Evolutionary conservation across 139 green algal species (phyloP).

Genomic region (Raphidocelis subcapitata): DNA sequence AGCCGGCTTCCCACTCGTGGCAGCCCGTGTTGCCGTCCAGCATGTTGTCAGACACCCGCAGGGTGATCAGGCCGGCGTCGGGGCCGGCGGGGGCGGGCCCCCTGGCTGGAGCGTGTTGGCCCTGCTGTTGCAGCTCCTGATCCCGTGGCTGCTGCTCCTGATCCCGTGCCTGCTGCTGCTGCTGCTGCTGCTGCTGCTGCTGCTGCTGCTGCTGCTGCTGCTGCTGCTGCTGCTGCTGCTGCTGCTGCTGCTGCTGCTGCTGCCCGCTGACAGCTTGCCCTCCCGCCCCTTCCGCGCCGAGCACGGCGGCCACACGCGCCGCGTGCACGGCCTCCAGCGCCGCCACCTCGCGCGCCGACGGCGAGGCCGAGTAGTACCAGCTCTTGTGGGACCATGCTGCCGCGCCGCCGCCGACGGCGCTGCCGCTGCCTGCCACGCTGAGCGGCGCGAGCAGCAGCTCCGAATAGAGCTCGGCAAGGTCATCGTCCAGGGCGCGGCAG

Average conservation of each 20-base stretch:
- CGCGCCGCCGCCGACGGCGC: too few species aligned
- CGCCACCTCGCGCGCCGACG: too few species aligned
- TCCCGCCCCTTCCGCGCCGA: too few species aligned
- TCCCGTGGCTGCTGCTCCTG: neutral
- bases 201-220: neutral
- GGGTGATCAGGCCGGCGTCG: slow-evolving; percentile 30
- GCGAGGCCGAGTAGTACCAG: too few species aligned
- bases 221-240: neutral
- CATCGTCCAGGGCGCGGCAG: too few species aligned
- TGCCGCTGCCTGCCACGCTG: too few species aligned
- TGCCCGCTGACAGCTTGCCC: neutral
- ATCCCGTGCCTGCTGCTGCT: neutral
- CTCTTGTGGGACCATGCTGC: too few species aligned
- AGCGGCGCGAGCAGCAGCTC: too few species aligned
- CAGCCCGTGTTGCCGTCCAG: slow-evolving; percentile 72
- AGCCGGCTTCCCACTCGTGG: slow-evolving; percentile 78
- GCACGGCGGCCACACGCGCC: too few species aligned
- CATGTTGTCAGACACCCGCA: slow-evolving; percentile 55
- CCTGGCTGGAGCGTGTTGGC: neutral
- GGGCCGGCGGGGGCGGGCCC: too few species aligned
- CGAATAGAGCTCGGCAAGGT: too few species aligned
- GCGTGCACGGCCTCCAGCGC: too few species aligned
- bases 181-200: neutral
- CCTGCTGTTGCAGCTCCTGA: slow-evolving; percentile 16
- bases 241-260: neutral